Percentiles rank a stretch among this genome's conserved stretches.
Evolutionary conservation across 768 basidiomycete genomes (phyloP).

Genomic region (Agaricus blazei): DNA sequence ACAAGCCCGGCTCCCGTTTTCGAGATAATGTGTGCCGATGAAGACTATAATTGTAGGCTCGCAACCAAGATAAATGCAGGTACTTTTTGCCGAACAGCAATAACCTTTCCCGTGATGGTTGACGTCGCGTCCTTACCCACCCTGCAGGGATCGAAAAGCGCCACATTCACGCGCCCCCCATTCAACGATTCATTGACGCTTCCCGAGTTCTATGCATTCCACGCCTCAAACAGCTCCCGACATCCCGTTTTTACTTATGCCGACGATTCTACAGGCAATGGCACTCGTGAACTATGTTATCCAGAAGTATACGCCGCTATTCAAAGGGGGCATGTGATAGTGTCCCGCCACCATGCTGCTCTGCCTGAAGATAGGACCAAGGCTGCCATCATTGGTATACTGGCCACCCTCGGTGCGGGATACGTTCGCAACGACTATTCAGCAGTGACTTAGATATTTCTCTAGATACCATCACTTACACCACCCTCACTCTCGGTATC

Average conservation of each 20-base stretch:
- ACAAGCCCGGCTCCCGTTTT: no score
- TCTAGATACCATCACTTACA: constrained; percentile 30
- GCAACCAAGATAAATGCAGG: no score
- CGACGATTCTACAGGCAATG: not conserved
- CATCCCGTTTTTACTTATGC: not conserved
- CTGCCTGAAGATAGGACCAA: not conserved
- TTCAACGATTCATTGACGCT: not conserved
- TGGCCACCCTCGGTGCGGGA: not conserved
- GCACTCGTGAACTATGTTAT: not conserved
- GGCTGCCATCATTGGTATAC: not conserved
- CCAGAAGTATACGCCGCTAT: not conserved
- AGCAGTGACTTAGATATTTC: no score
- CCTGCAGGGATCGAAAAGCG: not conserved
- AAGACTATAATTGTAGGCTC: no score
- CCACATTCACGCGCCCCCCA: not conserved
- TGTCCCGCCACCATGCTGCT: not conserved
- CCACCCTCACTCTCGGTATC: constrained; percentile 27
- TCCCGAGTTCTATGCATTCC: not conserved
- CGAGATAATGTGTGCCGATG: no score
- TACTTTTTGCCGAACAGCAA: no score
- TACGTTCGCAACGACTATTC: no score
- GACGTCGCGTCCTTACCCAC: not conserved
- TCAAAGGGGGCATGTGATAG: not conserved
- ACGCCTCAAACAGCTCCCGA: not conserved
- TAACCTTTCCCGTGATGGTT: not conserved